phyloP scores from a whole-genome alignment of 805 yeast genomes.

The Dipodascus geniculatus region DNA sequence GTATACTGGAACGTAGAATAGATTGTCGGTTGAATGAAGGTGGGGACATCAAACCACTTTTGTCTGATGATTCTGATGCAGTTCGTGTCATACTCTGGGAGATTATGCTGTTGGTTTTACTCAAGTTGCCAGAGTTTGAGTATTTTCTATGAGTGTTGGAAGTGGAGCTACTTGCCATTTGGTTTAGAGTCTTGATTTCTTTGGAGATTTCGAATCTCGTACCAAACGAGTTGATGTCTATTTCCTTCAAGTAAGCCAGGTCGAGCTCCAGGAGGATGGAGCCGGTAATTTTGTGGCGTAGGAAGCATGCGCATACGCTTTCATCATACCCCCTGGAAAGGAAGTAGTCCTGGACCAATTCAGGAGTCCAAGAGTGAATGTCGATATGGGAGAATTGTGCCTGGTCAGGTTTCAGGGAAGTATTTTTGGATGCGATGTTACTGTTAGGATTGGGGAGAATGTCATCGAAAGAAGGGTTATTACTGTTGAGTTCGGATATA shows the following conservation, averaged over 20 bases:
- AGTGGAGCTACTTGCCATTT: slow-evolving; percentile 6
- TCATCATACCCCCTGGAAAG: slow-evolving; percentile 60
- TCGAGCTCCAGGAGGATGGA: slow-evolving; percentile 76
- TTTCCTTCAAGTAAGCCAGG: slow-evolving; percentile 73
- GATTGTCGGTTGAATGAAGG: neutral
- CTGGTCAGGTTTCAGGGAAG: neutral
- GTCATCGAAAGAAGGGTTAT: slow-evolving; percentile 16
- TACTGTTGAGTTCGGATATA: slow-evolving; percentile 20
- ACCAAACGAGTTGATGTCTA: slow-evolving; percentile 88
- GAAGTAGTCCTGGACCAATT: slow-evolving; percentile 74
- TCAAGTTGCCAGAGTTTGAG: neutral
- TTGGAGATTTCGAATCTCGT: slow-evolving; percentile 86
- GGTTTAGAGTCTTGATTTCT: slow-evolving; percentile 58
- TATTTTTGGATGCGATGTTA: too few relatives aligned
- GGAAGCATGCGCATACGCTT: slow-evolving; percentile 66
- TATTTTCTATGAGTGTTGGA: neutral
- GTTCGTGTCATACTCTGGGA: slow-evolving; percentile 2
- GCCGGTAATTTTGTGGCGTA: slow-evolving; percentile 83
- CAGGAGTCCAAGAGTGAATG: slow-evolving; percentile 60
- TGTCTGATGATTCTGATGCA: neutral
- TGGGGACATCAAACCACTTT: neutral
- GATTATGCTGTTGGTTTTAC: neutral
- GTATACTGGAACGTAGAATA: neutral
- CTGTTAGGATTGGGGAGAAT: neutral
- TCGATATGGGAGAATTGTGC: slow-evolving; percentile 10